These are phyloP conservation scores for Corymbia maculata DNA, from an alignment of 345 rosid genomes.

Conservation along the genomic window DNA sequence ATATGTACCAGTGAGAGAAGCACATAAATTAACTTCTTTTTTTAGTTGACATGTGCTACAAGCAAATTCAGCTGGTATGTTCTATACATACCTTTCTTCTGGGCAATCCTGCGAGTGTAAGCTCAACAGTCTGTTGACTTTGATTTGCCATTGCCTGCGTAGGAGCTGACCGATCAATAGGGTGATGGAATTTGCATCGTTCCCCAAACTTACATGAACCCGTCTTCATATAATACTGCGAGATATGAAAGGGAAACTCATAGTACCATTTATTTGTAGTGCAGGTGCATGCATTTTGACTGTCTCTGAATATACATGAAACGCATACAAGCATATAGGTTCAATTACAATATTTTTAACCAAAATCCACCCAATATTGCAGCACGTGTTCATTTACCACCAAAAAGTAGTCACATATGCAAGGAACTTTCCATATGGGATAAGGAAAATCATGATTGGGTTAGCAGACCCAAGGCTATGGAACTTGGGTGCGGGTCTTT, in stretches of 20 bases:
- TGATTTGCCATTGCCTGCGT: conserved; percentile 14
- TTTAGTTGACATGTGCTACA: neutral
- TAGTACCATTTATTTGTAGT: neutral
- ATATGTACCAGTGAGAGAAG: neutral
- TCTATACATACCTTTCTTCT: conserved; percentile 65
- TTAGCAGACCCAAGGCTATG: conserved; percentile 1
- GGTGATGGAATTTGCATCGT: conserved; percentile 86
- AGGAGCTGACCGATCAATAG: conserved; percentile 49
- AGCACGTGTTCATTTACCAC: neutral
- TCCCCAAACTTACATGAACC: conserved; percentile 84
- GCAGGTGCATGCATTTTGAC: neutral
- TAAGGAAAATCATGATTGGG: neutral
- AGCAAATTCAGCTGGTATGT: neutral
- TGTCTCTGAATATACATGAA: neutral
- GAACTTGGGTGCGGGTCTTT: conserved; percentile 2
- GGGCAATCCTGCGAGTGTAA: conserved; percentile 89
- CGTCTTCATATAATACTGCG: conserved; percentile 86
- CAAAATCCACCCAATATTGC: neutral
- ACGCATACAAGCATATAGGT: neutral
- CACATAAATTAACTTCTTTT: neutral
- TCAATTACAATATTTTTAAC: neutral
- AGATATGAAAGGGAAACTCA: neutral
- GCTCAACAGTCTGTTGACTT: conserved; percentile 48
- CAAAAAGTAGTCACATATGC: neutral
- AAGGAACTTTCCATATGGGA: neutral